Base-by-base conservation (phyloP, 345 rosid genomes). In the Moricandia arvensis region DNA sequence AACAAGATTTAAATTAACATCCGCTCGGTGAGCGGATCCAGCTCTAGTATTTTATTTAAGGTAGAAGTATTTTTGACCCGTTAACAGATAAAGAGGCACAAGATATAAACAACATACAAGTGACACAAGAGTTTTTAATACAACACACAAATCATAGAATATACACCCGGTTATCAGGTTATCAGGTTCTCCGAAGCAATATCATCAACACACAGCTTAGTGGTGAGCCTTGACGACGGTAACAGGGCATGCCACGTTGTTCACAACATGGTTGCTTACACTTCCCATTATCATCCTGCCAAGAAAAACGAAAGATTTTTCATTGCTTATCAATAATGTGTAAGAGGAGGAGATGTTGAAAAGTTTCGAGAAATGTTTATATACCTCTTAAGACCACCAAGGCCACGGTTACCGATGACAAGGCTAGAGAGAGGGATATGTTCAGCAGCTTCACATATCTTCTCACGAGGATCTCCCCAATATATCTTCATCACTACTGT, bases 391-490 rank as follows among this genome's bases (percentile, higher is more conserved):
- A 91, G 74, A 7, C 79, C 87, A 82, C 97, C 93, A 24, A 91
- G 91, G n/a, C 96, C 97, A 70, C 97, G 78, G 83, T 88, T 91
- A 26, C 97, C 96, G 0, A 89, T 89, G 7, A 91, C 80, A 79
- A 91, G 83, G 78, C 87, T 88, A 69, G 84, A 87, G 41, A 91
- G 83, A 65, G 93, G 97, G 63, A 89, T 80, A 60, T 82, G 79
- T 35, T 91, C 95, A 12, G 85, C 87, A 0, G 97, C 96, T 82
- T 86, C 93, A 38, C 90, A 86, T 6, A 91, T 77, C 90, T 88
- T 89, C 80, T 91, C 97, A 18, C 93, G 91, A 67, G 96, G 68
- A 75, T 91, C 97, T 61, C 97, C 97, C 96, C 96, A 89, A 16
- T 83, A 89, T 69, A 91, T 79, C 90, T 89, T 91, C 86, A 85